Percentiles rank a stretch among this genome's conserved stretches.
phyloP scores from a whole-genome alignment of 805 yeast species.

The Suhomyces kilbournensis region DNA sequence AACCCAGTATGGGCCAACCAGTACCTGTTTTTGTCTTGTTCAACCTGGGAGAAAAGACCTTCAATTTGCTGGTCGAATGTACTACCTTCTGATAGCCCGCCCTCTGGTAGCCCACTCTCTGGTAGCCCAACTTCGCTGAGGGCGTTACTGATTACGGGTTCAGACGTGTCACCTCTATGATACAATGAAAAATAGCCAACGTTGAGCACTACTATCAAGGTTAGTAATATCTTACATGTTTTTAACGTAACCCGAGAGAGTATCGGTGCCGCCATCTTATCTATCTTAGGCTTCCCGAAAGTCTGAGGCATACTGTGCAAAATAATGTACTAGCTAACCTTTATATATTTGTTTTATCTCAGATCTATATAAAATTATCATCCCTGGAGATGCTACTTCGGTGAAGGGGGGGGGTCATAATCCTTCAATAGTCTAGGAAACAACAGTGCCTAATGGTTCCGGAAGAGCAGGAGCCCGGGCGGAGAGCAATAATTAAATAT shows the following conservation, averaged over 20 bases:
- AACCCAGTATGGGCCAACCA: constrained; percentile 25
- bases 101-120: neutral
- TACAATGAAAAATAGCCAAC: neutral
- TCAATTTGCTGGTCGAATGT: neutral
- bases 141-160: neutral
- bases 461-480: neutral
- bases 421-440: neutral
- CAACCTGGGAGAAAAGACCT: constrained; percentile 13
- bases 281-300: neutral
- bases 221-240: neutral
- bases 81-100: neutral
- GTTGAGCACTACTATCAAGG: constrained; percentile 2
- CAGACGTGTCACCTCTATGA: neutral
- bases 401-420: neutral
- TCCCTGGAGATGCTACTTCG: neutral
- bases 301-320: neutral
- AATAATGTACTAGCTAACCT: neutral
- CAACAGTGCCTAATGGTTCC: neutral
- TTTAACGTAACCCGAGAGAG: neutral
- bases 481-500: neutral
- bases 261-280: neutral
- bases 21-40: constrained; percentile 15
- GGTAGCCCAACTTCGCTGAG: neutral
- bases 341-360: neutral
- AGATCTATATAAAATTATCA: neutral